Evolutionary conservation across 805 yeast species (phyloP).

Genomic region (Lipomyces kockii): DNA sequence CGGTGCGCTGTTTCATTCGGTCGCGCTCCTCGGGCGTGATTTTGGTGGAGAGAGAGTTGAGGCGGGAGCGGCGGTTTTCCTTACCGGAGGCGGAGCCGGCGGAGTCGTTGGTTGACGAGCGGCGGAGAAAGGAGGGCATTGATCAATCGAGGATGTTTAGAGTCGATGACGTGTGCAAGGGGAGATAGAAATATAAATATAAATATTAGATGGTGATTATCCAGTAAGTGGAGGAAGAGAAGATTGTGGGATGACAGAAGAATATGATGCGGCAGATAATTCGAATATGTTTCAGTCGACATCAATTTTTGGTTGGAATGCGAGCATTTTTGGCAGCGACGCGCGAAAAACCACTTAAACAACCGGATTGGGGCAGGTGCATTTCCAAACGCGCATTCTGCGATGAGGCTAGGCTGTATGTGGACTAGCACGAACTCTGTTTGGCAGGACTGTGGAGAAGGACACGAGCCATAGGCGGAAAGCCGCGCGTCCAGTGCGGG

Average conservation of each 20-base stretch:
- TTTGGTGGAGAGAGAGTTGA: constrained; percentile 6
- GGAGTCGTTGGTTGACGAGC: constrained; percentile 21
- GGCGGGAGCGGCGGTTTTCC: constrained; percentile 2
- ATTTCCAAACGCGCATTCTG: neutral
- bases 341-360: neutral
- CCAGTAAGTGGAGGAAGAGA: too few species aligned
- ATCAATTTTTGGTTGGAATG: neutral
- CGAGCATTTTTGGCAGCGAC: neutral
- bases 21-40: constrained; percentile 32
- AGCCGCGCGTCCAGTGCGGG: too few species aligned
- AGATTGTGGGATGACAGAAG: too few species aligned
- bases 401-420: neutral
- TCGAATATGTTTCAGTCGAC: neutral
- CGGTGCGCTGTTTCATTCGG: constrained; percentile 31
- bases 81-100: neutral
- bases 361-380: neutral
- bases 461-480: neutral
- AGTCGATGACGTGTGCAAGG: neutral
- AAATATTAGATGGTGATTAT: too few species aligned
- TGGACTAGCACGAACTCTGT: neutral
- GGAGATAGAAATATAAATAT: neutral
- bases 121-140: constrained; percentile 19
- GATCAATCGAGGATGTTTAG: neutral
- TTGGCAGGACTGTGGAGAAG: neutral
- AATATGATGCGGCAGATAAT: neutral